These are phyloP conservation scores for Chlorophyllum brunneum DNA, from an alignment of 768 basidiomycete species.

Conservation along the genomic window DNA sequence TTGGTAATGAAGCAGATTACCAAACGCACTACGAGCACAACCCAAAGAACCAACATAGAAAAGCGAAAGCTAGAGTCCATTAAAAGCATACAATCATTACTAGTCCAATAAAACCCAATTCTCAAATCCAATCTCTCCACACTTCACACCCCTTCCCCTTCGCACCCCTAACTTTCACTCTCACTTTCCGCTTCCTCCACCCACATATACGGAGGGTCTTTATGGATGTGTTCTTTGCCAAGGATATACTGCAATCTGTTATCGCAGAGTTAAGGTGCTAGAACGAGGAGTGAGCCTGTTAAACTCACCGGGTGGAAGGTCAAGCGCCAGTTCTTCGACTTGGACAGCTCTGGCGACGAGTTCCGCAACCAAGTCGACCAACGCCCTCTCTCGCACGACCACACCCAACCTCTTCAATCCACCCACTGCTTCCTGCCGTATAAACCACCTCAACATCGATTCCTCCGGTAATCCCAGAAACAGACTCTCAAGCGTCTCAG, in stretches of 20 bases:
- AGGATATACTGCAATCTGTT: background rate
- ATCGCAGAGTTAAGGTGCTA: too few species aligned
- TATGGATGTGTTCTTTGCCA: background rate
- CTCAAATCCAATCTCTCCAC: too few species aligned
- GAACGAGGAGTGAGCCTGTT: too few species aligned
- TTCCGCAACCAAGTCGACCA: background rate
- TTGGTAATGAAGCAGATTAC: too few species aligned
- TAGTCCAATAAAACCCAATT: too few species aligned
- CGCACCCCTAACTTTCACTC: too few species aligned
- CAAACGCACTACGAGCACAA: too few species aligned
- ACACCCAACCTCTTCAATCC: background rate
- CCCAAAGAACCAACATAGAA: too few species aligned
- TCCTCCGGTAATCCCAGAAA: constrained; percentile 3
- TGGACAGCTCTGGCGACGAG: background rate
- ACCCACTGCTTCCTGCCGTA: background rate
- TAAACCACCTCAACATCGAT: constrained; percentile 5
- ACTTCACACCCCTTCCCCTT: too few species aligned
- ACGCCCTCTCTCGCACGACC: background rate
- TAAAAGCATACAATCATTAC: too few species aligned
- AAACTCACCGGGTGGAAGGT: background rate
- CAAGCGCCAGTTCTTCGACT: constrained; percentile 1
- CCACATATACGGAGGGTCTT: background rate
- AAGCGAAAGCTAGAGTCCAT: too few species aligned
- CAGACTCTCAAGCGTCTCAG: background rate
- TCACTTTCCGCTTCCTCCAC: too few species aligned